A percentile compares a stretch with the other conserved stretches of the same genome.
phyloP scores from a whole-genome alignment of 345 rosid species.

The Eucalyptus guilfoylei region DNA sequence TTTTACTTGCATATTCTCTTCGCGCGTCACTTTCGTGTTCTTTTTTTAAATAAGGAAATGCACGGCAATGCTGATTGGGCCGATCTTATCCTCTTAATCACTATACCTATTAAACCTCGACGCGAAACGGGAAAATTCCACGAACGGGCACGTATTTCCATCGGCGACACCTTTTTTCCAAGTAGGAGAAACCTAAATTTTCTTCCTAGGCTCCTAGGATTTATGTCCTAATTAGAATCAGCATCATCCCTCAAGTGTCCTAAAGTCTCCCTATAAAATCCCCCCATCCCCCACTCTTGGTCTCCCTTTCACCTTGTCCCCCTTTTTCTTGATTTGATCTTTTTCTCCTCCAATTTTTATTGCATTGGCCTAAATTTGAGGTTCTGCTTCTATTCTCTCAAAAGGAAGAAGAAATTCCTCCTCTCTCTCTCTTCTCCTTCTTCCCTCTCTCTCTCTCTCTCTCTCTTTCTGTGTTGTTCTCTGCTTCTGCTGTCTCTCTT shows the following conservation, averaged over 20 bases:
- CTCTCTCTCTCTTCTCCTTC: not conserved
- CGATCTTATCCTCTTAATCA: not conserved
- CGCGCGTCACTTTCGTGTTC: fast-evolving
- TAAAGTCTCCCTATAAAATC: too few species aligned
- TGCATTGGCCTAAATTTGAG: not conserved
- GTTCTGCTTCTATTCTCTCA: not conserved
- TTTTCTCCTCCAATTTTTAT: not conserved
- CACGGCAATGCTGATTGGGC: fast-evolving
- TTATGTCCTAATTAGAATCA: not conserved
- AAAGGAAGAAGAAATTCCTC: not conserved
- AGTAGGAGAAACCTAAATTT: not conserved
- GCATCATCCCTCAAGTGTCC: too few species aligned
- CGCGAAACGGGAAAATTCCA: not conserved
- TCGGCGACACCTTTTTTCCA: not conserved
- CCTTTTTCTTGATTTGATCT: not conserved
- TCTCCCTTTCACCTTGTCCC: not conserved
- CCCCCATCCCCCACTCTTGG: not conserved
- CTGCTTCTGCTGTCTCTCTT: not conserved
- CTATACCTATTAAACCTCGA: not conserved
- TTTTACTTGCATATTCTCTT: fast-evolving
- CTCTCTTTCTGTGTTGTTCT: not conserved
- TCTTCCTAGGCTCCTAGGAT: not conserved
- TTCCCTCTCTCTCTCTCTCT: not conserved
- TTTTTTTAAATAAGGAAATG: not conserved
- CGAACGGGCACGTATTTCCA: not conserved